phyloP scores from a whole-genome alignment of 2,329 filamentous ascomycete genomes.

The Rhytidhysteron rufulum region DNA sequence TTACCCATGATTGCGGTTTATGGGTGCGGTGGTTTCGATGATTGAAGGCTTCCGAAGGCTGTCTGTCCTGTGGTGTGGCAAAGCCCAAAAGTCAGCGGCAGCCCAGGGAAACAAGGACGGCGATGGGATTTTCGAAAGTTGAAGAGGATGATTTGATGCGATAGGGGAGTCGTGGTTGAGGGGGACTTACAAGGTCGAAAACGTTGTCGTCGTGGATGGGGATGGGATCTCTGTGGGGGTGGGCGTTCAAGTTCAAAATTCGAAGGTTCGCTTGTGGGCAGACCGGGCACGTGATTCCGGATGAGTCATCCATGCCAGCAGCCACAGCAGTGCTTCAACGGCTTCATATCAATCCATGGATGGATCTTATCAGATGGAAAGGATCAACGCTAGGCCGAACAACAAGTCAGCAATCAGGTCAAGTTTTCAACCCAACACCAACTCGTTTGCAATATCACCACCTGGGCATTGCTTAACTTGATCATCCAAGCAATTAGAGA shows the following conservation, averaged over 20 bases:
- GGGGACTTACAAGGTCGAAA: slow-evolving; percentile 1
- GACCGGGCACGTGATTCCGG: neutral
- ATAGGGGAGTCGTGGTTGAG: no score
- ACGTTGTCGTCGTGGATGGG: neutral
- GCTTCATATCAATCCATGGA: no score
- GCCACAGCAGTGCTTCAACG: no score
- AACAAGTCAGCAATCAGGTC: no score
- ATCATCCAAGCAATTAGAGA: no score
- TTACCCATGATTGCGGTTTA: slow-evolving; percentile 73
- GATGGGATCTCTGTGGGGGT: neutral
- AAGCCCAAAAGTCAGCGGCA: neutral
- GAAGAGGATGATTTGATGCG: no score
- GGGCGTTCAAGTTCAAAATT: slow-evolving; percentile 2
- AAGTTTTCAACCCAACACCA: no score
- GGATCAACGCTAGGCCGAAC: no score
- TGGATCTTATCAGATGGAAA: no score
- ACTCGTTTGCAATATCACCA: no score
- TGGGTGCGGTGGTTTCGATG: slow-evolving; percentile 24
- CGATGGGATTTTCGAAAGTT: no score
- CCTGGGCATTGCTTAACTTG: no score
- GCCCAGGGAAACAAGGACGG: neutral
- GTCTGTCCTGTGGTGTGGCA: slow-evolving; percentile 1
- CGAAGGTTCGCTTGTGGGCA: neutral
- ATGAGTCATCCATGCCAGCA: slow-evolving; percentile 1
- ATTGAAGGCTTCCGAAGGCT: slow-evolving; percentile 16